Base-by-base conservation (phyloP, 169 alveolate genomes). In the Cryptosporidium meleagridis region DNA sequence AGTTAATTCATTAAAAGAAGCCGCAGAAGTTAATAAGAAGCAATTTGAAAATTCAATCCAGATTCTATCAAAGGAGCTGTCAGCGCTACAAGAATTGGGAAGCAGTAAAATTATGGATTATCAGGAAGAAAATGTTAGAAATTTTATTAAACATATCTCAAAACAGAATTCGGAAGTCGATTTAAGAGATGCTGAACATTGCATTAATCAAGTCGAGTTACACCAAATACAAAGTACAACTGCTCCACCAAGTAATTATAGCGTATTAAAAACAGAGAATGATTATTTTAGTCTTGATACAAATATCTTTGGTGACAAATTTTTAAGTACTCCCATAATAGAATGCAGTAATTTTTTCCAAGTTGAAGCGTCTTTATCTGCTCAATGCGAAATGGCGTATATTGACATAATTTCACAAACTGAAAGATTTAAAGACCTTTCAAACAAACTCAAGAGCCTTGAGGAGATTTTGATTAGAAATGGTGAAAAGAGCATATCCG, bases 381-480 rank as follows among this genome's bases (percentile, higher is more conserved):
- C 89, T 33, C 89, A 80, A 35, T 80, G 89, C 39, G 89, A 80
- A 62, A 80, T 80, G 89, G 89, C 89, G 5, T 80, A 62, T 80
- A 44, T 80, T 23, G 89, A 80, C 41, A 62, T 80, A 1, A 37
- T 80, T 29, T 69, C 72, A 21, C 89, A 80, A 48, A 80, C 89
- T 7, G 67, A 59, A 62, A 80, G 89, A 44, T 80, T 80, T 33
- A 80, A 21, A 35, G 9, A 10, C 16, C 44, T 80, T 23, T 62
- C 67, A 29, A 26, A 59, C 1, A 80, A 62, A 44, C 67, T 80
- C 12, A 65, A 39, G 23, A 6, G 12, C 14, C 68, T 80, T 10
- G 89, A 80, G 14, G 89, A 80, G 7, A 62, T 51, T 16, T 26
- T 80, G 62, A 73, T 48, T 31, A 44, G 39, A 51, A 65, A 59